phyloP scores from a whole-genome alignment of 306 rosid species.

The Chamaecrista fasciculata region DNA sequence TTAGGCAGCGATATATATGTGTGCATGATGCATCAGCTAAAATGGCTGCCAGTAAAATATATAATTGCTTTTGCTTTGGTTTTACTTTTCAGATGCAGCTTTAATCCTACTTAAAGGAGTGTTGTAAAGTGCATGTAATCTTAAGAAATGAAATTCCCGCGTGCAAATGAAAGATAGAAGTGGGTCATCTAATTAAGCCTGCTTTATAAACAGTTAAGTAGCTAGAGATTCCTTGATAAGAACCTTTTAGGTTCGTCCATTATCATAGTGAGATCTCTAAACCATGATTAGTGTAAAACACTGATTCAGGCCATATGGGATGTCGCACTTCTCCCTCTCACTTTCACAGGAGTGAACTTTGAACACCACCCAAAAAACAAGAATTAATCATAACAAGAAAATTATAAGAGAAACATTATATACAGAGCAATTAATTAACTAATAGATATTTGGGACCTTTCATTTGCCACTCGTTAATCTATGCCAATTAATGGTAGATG shows the following conservation, averaged over 20 bases:
- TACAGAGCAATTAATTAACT: too few species aligned
- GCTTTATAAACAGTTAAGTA: slow-evolving; percentile 48
- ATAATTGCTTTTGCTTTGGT: slow-evolving; percentile 45
- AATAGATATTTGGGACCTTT: too few species aligned
- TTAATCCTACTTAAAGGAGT: slow-evolving; percentile 34
- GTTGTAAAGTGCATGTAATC: slow-evolving; percentile 45
- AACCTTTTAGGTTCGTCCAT: slow-evolving; percentile 50
- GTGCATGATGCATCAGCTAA: slow-evolving; percentile 20
- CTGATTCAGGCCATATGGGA: slow-evolving; percentile 29
- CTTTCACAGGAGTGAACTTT: too few species aligned
- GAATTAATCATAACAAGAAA: too few species aligned
- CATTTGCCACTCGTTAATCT: too few species aligned
- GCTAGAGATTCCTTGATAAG: slow-evolving; percentile 62
- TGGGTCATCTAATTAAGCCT: slow-evolving; percentile 62
- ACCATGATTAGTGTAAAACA: slow-evolving; percentile 38
- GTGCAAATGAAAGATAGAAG: slow-evolving; percentile 54
- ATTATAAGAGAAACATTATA: too few species aligned
- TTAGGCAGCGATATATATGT: too few species aligned
- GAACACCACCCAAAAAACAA: too few species aligned
- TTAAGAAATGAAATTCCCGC: slow-evolving; percentile 61
- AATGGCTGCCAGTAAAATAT: slow-evolving; percentile 21
- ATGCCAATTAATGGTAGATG: too few species aligned
- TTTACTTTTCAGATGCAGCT: slow-evolving; percentile 45
- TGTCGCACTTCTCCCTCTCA: slow-evolving; percentile 24
- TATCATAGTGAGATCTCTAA: slow-evolving; percentile 34